Conservation (phyloP, 1,284 basidiomycete genomes). For the Wallemia ichthyophaga region DNA sequence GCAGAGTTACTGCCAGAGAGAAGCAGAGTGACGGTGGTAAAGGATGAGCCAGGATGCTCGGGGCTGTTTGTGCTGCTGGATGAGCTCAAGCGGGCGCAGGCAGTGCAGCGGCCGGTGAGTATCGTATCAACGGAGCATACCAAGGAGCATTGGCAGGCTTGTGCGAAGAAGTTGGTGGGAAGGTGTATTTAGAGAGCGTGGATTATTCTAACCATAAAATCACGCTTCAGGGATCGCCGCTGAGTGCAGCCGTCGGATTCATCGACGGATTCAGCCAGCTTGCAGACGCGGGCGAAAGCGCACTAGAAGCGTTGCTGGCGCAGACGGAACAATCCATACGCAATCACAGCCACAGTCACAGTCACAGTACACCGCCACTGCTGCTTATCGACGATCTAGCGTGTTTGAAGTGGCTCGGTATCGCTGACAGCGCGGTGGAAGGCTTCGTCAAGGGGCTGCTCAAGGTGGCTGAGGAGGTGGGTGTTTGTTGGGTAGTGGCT, state of each 20-base stretch:
- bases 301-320: background rate
- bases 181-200: too few relatives aligned
- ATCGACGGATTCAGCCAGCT: background rate
- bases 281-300: background rate
- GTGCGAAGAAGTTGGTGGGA: background rate
- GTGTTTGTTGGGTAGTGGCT: background rate
- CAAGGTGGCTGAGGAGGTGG: background rate
- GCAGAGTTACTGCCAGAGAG: background rate
- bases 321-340: background rate
- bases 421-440: background rate
- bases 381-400: background rate
- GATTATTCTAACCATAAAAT: too few relatives aligned
- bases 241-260: background rate
- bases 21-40: background rate
- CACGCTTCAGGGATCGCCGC: background rate
- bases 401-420: background rate
- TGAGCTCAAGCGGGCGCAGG: background rate
- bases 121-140: background rate
- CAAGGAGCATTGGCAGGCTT: background rate
- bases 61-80: background rate
- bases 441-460: background rate
- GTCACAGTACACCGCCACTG: background rate
- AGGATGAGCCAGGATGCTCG: background rate
- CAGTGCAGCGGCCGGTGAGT: background rate
- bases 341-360: background rate